phyloP scores from a whole-genome alignment of 805 yeast genomes.

The Candida maris region DNA sequence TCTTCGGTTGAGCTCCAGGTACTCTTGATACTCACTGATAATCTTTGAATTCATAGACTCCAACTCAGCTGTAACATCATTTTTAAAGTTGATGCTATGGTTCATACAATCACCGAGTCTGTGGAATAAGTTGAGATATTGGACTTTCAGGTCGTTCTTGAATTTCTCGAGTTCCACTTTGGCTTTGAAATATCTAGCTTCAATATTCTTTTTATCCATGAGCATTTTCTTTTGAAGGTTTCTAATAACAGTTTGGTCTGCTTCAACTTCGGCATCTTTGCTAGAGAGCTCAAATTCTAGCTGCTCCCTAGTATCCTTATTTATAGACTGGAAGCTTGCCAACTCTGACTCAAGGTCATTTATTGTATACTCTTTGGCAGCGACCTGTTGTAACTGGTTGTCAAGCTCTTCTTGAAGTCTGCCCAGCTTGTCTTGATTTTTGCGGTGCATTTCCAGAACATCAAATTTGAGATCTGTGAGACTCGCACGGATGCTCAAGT shows the following conservation, averaged over 20 bases:
- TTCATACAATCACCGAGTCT: constrained; percentile 58
- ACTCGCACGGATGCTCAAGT: constrained; percentile 30
- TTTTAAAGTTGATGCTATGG: constrained; percentile 58
- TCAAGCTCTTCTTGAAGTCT: constrained; percentile 58
- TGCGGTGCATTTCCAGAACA: constrained; percentile 42
- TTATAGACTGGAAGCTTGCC: constrained; percentile 16
- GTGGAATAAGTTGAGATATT: constrained; percentile 39
- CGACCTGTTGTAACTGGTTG: constrained; percentile 48
- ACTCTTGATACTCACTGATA: constrained; percentile 32
- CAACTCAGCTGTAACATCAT: constrained; percentile 59
- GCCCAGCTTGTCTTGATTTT: constrained; percentile 55
- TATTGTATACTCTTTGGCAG: constrained; percentile 52
- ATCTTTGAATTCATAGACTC: constrained; percentile 52
- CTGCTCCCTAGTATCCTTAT: constrained; percentile 17
- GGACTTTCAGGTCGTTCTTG: constrained; percentile 15
- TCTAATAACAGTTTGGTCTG: constrained; percentile 15
- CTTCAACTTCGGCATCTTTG: constrained; percentile 19
- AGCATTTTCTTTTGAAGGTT: constrained; percentile 16
- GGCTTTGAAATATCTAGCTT: constrained; percentile 18
- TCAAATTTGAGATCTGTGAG: constrained; percentile 44
- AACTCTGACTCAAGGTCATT: constrained; percentile 58
- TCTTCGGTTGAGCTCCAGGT: constrained; percentile 14
- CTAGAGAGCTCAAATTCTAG: constrained; percentile 17
- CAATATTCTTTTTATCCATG: constrained; percentile 14
- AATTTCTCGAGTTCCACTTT: constrained; percentile 17